These are phyloP conservation scores for Curvularia verruculosa DNA, from an alignment of 2,329 filamentous ascomycete species.

Conservation along the genomic window DNA sequence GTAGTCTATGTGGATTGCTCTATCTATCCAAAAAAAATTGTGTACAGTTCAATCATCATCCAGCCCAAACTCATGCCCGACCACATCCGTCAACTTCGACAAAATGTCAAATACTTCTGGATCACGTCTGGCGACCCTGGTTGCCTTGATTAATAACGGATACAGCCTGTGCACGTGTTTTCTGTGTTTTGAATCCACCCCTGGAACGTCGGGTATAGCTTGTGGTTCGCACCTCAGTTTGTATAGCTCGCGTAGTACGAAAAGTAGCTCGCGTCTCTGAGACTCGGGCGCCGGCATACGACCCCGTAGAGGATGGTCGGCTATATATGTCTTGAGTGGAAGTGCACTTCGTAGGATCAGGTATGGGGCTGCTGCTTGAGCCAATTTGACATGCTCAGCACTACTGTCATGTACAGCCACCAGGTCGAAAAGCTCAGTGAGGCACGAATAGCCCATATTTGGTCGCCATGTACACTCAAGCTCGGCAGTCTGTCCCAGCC, in stretches of 20 bases:
- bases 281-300: slow-evolving; percentile 85
- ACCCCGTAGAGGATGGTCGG: slow-evolving; percentile 87
- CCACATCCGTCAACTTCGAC: slow-evolving; percentile 47
- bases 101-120: slow-evolving; percentile 60
- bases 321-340: slow-evolving; percentile 81
- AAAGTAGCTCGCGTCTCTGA: slow-evolving; percentile 78
- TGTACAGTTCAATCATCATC: slow-evolving; percentile 24
- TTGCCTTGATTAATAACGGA: slow-evolving; percentile 72
- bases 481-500: slow-evolving; percentile 75
- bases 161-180: slow-evolving; percentile 84
- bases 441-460: slow-evolving; percentile 78
- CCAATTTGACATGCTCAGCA: slow-evolving; percentile 63
- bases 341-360: slow-evolving; percentile 82
- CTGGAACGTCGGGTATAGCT: slow-evolving; percentile 64
- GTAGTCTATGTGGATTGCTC: background rate
- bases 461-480: slow-evolving; percentile 68
- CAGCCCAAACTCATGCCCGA: slow-evolving; percentile 49
- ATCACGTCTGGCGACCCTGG: slow-evolving; percentile 67
- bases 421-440: slow-evolving; percentile 70
- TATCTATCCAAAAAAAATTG: background rate
- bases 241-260: slow-evolving; percentile 71
- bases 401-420: slow-evolving; percentile 61
- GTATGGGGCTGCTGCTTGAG: slow-evolving; percentile 77
- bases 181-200: slow-evolving; percentile 49
- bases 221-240: slow-evolving; percentile 71